Evolutionary conservation across 306 rosid genomes (phyloP).

Genomic region (barrel medic (Medicago truncatula)): MtrunA17r5.0-ANR NC_053043.1:16118001-16118500

Average conservation of each 20-base stretch:
- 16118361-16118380: conserved; percentile 8
- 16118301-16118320: conserved; percentile 70
- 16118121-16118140: conserved; percentile 27
- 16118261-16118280: conserved; percentile 76
- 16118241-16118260: conserved; percentile 37
- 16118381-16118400: conserved; percentile 25
- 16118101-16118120: neutral
- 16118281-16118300: conserved; percentile 82
- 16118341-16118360: conserved; percentile 24
- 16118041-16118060: neutral
- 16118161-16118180: conserved; percentile 10
- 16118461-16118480: too few relatives aligned
- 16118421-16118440: conserved; percentile 6
- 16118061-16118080: neutral
- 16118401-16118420: conserved; percentile 17
- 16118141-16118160: conserved; percentile 21
- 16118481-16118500: too few relatives aligned
- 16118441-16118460: conserved; percentile 11
- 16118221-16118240: conserved; percentile 7
- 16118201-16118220: conserved; percentile 25
- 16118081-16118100: neutral
- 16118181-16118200: conserved; percentile 3
- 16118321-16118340: conserved; percentile 73
- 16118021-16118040: neutral
- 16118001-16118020: neutral